Evolutionary conservation across 2,329 filamentous ascomycete species (phyloP).

Genomic region (Geosmithia flava): DNA sequence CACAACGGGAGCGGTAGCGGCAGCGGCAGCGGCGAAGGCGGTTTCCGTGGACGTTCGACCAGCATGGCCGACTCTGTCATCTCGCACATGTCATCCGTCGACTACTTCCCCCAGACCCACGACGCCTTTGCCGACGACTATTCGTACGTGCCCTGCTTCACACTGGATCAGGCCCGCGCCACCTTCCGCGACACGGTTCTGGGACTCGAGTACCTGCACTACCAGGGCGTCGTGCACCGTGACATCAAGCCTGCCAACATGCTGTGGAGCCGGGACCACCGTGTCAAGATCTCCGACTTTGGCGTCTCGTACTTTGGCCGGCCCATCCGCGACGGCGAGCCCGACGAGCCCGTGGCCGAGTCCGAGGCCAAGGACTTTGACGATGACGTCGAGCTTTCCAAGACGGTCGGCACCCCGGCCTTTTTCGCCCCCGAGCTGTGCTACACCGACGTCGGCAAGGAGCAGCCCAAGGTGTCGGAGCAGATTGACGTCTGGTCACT

Average conservation of each 20-base stretch:
- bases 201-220: slow-evolving; percentile 86
- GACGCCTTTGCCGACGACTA: slow-evolving; percentile 74
- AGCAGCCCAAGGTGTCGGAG: slow-evolving; percentile 69
- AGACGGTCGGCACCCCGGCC: slow-evolving; percentile 92
- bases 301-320: slow-evolving; percentile 94
- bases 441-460: slow-evolving; percentile 64
- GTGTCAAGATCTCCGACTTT: slow-evolving; percentile 97
- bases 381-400: slow-evolving; percentile 90
- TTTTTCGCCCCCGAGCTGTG: slow-evolving; percentile 97
- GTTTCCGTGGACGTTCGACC: slow-evolving; percentile 56
- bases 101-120: slow-evolving; percentile 43
- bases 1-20: slow-evolving; percentile 45
- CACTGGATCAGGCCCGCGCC: slow-evolving; percentile 66
- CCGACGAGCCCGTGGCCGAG: slow-evolving; percentile 61
- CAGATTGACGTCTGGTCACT: slow-evolving; percentile 97
- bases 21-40: slow-evolving; percentile 52
- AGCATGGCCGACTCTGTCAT: slow-evolving; percentile 72
- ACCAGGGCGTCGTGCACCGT: slow-evolving; percentile 72
- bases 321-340: slow-evolving; percentile 71
- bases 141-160: slow-evolving; percentile 88
- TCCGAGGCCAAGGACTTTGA: slow-evolving; percentile 80
- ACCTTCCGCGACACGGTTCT: slow-evolving; percentile 89
- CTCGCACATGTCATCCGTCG: slow-evolving; percentile 55
- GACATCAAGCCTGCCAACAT: slow-evolving; percentile 88
- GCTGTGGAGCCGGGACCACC: slow-evolving; percentile 70